phyloP scores from a whole-genome alignment of 495 filamentous ascomycete genomes.

The Penicillium odoratum region DNA sequence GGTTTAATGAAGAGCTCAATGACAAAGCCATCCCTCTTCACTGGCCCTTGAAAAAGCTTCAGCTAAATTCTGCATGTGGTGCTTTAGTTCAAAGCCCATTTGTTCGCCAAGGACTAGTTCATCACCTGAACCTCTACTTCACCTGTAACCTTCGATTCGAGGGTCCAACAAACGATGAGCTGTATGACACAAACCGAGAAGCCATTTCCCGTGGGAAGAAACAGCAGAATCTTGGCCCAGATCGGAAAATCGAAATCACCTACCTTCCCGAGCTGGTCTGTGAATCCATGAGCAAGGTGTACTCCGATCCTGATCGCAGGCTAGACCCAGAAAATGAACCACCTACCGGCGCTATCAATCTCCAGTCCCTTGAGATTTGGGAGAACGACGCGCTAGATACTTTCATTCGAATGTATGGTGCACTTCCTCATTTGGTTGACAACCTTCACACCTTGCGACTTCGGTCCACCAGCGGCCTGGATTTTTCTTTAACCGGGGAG shows the following conservation, averaged over 20 bases:
- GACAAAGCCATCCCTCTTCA: conserved; percentile 27
- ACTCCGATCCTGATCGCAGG: neutral
- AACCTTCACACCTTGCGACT: conserved; percentile 22
- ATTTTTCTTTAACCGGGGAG: conserved; percentile 18
- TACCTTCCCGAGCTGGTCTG: conserved; percentile 13
- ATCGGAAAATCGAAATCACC: conserved; percentile 14
- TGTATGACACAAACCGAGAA: conserved; percentile 5
- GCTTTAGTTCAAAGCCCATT: conserved; percentile 21
- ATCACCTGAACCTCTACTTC: conserved; percentile 21
- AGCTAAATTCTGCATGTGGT: conserved; percentile 10
- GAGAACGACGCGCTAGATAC: conserved; percentile 29
- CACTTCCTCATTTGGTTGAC: conserved; percentile 24
- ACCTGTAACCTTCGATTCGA: conserved; percentile 28
- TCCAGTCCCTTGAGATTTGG: conserved; percentile 25
- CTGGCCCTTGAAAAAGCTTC: conserved; percentile 24
- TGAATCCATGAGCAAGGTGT: conserved; percentile 14
- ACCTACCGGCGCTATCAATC: conserved; percentile 6
- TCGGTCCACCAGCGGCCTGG: conserved; percentile 20
- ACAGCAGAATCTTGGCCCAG: conserved; percentile 13
- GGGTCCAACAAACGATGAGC: conserved; percentile 18
- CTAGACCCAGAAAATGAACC: conserved; percentile 14
- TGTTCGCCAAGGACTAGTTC: conserved; percentile 23
- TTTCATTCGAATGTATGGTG: conserved; percentile 21
- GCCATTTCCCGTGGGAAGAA: conserved; percentile 18
- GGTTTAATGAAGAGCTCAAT: conserved; percentile 26